phyloP scores from a whole-genome alignment of 2,329 filamentous ascomycete genomes.

The Calonectria crousiana region DNA sequence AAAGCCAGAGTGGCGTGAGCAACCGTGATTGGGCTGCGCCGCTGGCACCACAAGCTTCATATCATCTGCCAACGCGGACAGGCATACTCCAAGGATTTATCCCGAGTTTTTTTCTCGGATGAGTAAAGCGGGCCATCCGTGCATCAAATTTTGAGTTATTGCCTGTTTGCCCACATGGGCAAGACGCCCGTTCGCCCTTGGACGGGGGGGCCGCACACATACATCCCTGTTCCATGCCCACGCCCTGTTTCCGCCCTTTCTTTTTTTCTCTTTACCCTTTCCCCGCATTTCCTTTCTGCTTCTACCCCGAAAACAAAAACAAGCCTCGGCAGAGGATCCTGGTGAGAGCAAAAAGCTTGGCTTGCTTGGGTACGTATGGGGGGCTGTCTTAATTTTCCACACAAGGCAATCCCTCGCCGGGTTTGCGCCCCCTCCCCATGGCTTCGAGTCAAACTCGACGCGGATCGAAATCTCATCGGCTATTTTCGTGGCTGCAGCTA shows the following conservation, averaged over 20 bases:
- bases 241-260: neutral
- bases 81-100: neutral
- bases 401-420: neutral
- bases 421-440: neutral
- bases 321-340: neutral
- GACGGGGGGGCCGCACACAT: no score
- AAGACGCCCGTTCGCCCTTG: neutral
- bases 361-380: no score
- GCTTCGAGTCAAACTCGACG: neutral
- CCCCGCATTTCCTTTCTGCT: neutral
- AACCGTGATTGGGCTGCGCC: neutral
- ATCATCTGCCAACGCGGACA: neutral
- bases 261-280: neutral
- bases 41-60: neutral
- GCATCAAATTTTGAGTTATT: neutral
- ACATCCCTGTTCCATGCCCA: neutral
- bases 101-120: neutral
- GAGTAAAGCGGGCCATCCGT: neutral
- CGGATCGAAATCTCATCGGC: neutral
- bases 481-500: neutral
- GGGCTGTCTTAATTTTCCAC: no score
- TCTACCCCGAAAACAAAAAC: neutral
- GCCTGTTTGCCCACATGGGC: neutral
- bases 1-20: neutral
- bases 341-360: constrained; percentile 2